Base-by-base conservation (phyloP, 169 alveolate genomes). In the Plasmodium gonderi region DNA sequence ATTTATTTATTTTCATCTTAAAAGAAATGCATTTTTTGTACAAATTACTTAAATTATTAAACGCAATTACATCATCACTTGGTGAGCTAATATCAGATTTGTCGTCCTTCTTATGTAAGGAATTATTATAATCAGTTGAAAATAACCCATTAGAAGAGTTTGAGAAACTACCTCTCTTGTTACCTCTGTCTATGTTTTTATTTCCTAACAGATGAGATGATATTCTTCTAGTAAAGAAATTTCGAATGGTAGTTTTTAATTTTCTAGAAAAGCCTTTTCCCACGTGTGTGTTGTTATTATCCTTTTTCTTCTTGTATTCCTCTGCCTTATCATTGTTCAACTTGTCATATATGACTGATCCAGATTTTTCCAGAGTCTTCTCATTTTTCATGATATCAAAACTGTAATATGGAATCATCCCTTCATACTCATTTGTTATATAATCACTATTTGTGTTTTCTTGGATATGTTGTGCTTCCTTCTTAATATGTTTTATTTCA, bases 211-310 rank as follows among this genome's bases (percentile, higher is more conserved):
- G 23, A 11, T 49, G 20, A 31, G 77, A 44, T 23, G 92, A 85
- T 51, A 75, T 44, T 65, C 33, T 85, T 44, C 87, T 54, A 42
- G 92, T 85, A 85, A 85, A 85, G 9, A 85, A 60, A n/a, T 75
- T 85, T 14, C 44, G 74, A 51, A 85, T 31, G 20, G 92, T 85
- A 23, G 92, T 85, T 85, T 85, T 85, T 74, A 85, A 49, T 75
- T 74, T 85, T 49, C 64, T 85, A 23, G 92, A 85, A 14, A 85
- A 42, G 29, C 89, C 92, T 17, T 85, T 75, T 14, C 4, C 47
- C 45, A 17, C 89, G 67, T 60, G 42, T 8, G 0, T 47, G n/a
- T 75, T 44, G 40, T 69, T 47, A 23, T 12, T 60, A 1, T 85
- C 65, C 23, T 85, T 33, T 44, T 85, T 76, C 33, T 85, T 85